A percentile compares a stretch with the other conserved stretches of the same genome.
phyloP scores from a whole-genome alignment of 306 rosid genomes.

The Acacia confusa region DNA sequence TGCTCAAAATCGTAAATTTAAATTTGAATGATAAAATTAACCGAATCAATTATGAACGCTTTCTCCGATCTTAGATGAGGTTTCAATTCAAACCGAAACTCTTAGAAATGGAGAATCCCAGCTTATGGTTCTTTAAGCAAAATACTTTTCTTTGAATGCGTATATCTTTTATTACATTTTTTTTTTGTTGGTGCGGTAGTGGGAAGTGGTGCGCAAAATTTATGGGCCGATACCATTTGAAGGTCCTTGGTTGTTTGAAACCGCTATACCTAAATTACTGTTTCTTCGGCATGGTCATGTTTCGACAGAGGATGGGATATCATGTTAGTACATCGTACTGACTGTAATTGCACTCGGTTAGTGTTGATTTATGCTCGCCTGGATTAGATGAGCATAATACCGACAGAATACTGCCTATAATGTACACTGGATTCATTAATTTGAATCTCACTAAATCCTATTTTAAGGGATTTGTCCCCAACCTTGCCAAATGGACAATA shows the following conservation, averaged over 20 bases:
- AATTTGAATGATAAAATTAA: conserved; percentile 14
- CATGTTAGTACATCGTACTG: not conserved
- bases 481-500: not conserved
- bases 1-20: conserved; percentile 1
- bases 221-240: not conserved
- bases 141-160: not conserved
- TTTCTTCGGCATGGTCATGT: not conserved
- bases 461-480: not conserved
- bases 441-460: not conserved
- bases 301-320: not conserved
- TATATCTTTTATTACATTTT: not conserved
- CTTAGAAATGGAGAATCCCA: not conserved
- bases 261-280: not conserved
- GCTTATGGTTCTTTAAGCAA: not conserved
- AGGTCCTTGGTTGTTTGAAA: not conserved
- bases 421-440: not conserved
- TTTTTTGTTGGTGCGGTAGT: not conserved
- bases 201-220: not conserved
- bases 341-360: not conserved
- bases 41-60: not conserved
- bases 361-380: not conserved
- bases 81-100: not conserved
- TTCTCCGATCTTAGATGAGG: not conserved
- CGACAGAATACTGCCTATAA: not conserved
- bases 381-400: not conserved